Percentiles rank a stretch among this genome's conserved stretches.
phyloP scores from a whole-genome alignment of 345 rosid species.

The Salix koriyanagi region DNA sequence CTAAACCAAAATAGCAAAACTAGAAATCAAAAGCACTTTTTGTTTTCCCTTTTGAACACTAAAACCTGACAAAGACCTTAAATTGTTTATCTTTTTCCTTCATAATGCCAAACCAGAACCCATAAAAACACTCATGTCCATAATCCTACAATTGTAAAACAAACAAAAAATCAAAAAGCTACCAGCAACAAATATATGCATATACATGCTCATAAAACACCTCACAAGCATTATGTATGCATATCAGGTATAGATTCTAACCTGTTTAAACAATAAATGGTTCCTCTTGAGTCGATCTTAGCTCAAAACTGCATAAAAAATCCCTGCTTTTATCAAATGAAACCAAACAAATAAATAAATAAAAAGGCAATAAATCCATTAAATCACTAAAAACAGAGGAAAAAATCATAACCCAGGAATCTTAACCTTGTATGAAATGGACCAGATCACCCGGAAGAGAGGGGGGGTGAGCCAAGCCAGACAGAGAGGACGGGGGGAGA shows the following conservation, averaged over 20 bases:
- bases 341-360: neutral
- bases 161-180: neutral
- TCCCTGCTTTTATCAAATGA: conserved; percentile 16
- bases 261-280: conserved; percentile 14
- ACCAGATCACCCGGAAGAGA: conserved; percentile 34
- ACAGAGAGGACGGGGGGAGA: neutral
- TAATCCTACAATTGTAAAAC: neutral
- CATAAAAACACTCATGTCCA: neutral
- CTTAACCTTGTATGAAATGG: conserved; percentile 25
- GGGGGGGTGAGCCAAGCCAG: neutral
- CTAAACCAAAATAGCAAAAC: neutral
- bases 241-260: neutral
- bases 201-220: neutral
- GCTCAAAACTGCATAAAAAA: conserved; percentile 28
- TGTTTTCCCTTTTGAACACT: neutral
- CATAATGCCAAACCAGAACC: neutral
- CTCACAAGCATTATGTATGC: neutral
- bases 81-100: neutral
- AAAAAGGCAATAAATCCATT: neutral
- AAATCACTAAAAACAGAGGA: neutral
- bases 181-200: neutral
- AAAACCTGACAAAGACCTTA: neutral
- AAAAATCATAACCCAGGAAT: neutral
- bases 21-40: neutral
- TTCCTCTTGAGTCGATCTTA: conserved; percentile 20